Conservation (phyloP, 202 grass and related monocot species). For the Miscanthus sacchariflorus region DNA sequence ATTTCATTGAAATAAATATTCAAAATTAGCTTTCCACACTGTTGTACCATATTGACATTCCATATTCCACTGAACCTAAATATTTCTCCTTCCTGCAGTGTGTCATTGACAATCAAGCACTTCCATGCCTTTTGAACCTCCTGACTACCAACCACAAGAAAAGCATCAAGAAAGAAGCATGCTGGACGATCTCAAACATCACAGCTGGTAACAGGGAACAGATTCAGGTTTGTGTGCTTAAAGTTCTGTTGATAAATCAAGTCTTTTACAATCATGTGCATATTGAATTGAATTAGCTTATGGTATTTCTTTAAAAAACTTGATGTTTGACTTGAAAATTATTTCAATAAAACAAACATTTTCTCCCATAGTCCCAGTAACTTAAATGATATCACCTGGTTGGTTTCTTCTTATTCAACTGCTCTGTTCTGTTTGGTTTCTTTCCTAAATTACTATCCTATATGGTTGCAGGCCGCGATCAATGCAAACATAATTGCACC, state of each 20-base stretch:
- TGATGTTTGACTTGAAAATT: neutral
- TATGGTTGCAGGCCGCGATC: conserved; percentile 74
- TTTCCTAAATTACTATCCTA: conserved; percentile 45
- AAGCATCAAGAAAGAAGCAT: conserved; percentile 99
- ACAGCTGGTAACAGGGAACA: conserved; percentile 98
- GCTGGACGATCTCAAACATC: conserved; percentile 99
- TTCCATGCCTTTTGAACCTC: conserved; percentile 89
- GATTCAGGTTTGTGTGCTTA: conserved; percentile 76
- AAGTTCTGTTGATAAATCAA: conserved; percentile 5
- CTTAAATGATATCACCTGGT: neutral
- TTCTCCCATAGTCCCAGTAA: neutral
- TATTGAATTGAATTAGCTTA: neutral
- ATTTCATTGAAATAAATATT: neutral
- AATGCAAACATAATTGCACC: conserved; percentile 84
- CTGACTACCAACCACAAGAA: conserved; percentile 92
- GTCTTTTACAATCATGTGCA: neutral
- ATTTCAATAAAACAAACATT: neutral
- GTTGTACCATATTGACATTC: neutral
- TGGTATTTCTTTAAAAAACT: neutral
- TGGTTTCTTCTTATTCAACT: neutral
- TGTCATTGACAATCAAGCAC: conserved; percentile 91
- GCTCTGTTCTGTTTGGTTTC: neutral
- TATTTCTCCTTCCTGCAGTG: conserved; percentile 57
- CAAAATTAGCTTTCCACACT: neutral
- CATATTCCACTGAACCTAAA: neutral